Evolutionary conservation across 352 stramenopile genomes (phyloP), one percentile per base, ranked within the genome.

Genomic region (Peronosclerospora sorghi): DNA sequence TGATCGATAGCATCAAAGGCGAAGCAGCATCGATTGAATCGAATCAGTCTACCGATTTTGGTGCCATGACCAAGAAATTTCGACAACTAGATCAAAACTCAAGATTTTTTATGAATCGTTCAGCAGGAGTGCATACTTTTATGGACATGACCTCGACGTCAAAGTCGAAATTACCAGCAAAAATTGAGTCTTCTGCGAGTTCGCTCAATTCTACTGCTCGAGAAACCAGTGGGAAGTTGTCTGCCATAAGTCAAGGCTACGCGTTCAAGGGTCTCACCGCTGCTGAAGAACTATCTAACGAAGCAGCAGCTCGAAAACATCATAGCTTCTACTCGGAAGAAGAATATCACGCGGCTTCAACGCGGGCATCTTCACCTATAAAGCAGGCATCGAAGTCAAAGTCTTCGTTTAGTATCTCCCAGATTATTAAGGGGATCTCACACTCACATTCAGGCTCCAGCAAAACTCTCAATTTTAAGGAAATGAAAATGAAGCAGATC

Each of bases 301-400:
- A 73, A 57, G 54, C 59, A n/a, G 62, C 66, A 23, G 59, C 68
- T 23, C 69, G 77, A 49, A 81, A 70, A 35, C 65, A 66, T 3
- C 75, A 90, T 34, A 84, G 64, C 13, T 90, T 90, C 21, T 90
- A 88, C 32, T 64, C 60, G 5, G 73, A 90, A 53, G 67, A 73
- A 38, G 66, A 81, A 24, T 80, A 77, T 8, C 49, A 54, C 3
- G 35, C 42, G 13, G 35, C 54, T n/a, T 40, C 41, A 18, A 56
- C 36, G 15, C 59, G 38, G 24, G 45, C 53, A 17, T 35, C 50
- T 18, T 59, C 46, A 8, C 18, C 45, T 15, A 47, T 37, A 32
- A 34, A 60, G 12, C 48, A 42, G n/a, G n/a, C 62, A 43, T n/a
- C 28, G 12, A 65, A 54, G 24, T n/a, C 45, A n/a, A 77, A 71